A percentile compares a stretch with the other conserved stretches of the same genome.
Conservation (phyloP, 371 early-diverging fungal species). For the Mortierella sp. region DNA sequence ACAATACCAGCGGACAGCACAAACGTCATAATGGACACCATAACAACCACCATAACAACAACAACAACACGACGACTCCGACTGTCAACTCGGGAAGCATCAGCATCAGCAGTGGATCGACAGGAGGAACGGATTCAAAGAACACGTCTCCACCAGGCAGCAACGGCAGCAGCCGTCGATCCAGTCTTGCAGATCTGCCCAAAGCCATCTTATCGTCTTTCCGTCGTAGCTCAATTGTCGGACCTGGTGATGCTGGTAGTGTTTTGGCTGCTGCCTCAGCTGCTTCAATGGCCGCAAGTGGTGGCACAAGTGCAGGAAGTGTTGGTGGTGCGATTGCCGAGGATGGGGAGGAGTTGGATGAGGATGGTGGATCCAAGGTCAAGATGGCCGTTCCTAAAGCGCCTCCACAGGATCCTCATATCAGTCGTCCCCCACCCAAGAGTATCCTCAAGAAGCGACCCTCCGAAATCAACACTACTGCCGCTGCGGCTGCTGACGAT, state of each 20-base stretch:
- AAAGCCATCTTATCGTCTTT: constrained; percentile 28
- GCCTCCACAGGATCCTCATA: constrained; percentile 15
- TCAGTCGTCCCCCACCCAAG: constrained; percentile 19
- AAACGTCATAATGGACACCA: neutral
- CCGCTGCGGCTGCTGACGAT: neutral
- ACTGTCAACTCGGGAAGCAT: neutral
- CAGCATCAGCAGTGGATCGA: neutral
- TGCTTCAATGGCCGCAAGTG: neutral
- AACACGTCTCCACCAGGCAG: constrained; percentile 9
- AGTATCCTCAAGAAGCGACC: constrained; percentile 46
- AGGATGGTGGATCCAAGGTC: constrained; percentile 8
- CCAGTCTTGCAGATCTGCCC: constrained; percentile 33
- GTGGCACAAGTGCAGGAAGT: neutral
- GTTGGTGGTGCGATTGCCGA: neutral
- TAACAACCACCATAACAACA: neutral
- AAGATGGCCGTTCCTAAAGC: constrained; percentile 26
- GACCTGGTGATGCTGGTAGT: neutral
- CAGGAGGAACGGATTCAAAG: neutral
- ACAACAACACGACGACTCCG: neutral
- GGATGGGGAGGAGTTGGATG: neutral
- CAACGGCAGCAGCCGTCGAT: constrained; percentile 16
- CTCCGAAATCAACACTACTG: neutral
- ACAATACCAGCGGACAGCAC: neutral
- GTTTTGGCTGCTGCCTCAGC: neutral
- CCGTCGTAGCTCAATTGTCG: constrained; percentile 10